These are phyloP conservation scores for Geranium rotundifolium DNA, from an alignment of 345 rosid genomes.

Conservation along the genomic window DNA sequence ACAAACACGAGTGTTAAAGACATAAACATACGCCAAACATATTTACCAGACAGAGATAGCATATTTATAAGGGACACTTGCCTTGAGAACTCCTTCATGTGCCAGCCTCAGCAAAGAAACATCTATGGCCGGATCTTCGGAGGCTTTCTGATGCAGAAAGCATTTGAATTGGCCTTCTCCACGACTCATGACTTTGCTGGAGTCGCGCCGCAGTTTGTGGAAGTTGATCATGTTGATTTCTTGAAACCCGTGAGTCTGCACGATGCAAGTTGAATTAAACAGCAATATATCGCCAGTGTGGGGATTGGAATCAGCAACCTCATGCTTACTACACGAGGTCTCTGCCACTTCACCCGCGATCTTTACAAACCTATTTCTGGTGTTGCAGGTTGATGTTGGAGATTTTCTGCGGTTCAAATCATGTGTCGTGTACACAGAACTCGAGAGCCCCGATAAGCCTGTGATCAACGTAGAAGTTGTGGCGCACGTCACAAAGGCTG, in stretches of 20 bases:
- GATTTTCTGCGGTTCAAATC: constrained; percentile 81
- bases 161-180: constrained; percentile 74
- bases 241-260: constrained; percentile 54
- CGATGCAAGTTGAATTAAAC: too few species aligned
- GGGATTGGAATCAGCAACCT: not conserved
- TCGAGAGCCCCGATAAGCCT: constrained; percentile 38
- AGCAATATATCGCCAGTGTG: not conserved
- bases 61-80: constrained; percentile 57
- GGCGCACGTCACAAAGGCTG: constrained; percentile 71
- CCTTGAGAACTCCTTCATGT: constrained; percentile 60
- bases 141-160: constrained; percentile 79
- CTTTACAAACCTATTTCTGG: not conserved
- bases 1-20: constrained; percentile 23
- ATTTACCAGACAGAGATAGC: constrained; percentile 78
- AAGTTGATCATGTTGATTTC: constrained; percentile 88
- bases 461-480: constrained; percentile 65
- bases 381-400: constrained; percentile 69
- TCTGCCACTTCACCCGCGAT: too few species aligned
- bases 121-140: constrained; percentile 79
- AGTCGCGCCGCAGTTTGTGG: constrained; percentile 55
- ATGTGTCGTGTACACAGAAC: constrained; percentile 62
- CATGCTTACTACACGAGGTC: not conserved
- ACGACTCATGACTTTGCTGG: constrained; percentile 83
- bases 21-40: constrained; percentile 36
- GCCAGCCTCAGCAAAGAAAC: constrained; percentile 86